phyloP scores from a whole-genome alignment of 768 basidiomycete species.

The Suillus plorans region DNA sequence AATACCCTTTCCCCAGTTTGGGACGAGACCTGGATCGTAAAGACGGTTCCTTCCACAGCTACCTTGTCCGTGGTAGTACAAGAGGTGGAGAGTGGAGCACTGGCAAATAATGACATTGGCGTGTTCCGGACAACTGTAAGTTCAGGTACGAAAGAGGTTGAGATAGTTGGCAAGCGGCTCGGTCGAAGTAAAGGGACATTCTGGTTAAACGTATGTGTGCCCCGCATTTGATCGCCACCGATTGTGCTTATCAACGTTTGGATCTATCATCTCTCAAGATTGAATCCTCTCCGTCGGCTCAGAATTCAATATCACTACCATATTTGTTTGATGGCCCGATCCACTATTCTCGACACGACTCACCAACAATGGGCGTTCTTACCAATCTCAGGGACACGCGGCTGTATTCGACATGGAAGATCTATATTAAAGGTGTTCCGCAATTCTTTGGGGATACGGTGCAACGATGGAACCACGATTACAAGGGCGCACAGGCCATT shows the following conservation, averaged over 20 bases:
- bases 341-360: slow-evolving; percentile 69
- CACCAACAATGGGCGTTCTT: slow-evolving; percentile 65
- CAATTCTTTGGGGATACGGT: slow-evolving; percentile 56
- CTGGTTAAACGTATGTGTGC: slow-evolving; percentile 58
- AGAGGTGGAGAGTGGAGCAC: slow-evolving; percentile 63
- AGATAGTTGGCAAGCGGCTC: slow-evolving; percentile 54
- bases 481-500: slow-evolving; percentile 71
- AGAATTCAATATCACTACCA: slow-evolving; percentile 40
- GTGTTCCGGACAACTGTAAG: slow-evolving; percentile 53
- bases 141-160: slow-evolving; percentile 62
- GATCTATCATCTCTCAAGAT: slow-evolving; percentile 40
- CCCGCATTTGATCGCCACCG: background rate
- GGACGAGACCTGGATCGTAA: slow-evolving; percentile 74
- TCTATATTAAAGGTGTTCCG: slow-evolving; percentile 59
- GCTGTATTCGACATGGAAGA: slow-evolving; percentile 79
- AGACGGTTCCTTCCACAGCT: slow-evolving; percentile 69
- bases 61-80: slow-evolving; percentile 58
- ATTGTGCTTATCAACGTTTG: slow-evolving; percentile 4
- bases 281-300: slow-evolving; percentile 47
- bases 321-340: slow-evolving; percentile 76
- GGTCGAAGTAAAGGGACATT: slow-evolving; percentile 57
- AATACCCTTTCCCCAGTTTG: slow-evolving; percentile 64
- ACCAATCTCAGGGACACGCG: slow-evolving; percentile 61
- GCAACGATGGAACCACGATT: slow-evolving; percentile 67
- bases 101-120: slow-evolving; percentile 65